Conservation (phyloP, 192 early-diverging fungal genomes). For the Rhizoclosmatium globosum region DNA sequence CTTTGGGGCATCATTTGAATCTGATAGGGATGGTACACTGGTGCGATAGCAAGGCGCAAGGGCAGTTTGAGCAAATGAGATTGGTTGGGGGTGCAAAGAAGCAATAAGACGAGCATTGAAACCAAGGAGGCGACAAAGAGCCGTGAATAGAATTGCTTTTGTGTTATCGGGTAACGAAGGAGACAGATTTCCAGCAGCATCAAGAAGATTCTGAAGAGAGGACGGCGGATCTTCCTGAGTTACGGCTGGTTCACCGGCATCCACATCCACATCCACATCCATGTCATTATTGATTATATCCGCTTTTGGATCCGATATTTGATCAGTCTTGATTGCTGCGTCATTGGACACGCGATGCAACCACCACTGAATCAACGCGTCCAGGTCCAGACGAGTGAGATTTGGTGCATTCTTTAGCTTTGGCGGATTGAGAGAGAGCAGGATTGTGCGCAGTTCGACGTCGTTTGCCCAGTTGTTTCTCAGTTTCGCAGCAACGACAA, state of each 20-base stretch:
- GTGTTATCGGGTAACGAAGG: slow-evolving; percentile 38
- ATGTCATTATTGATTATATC: too few relatives aligned
- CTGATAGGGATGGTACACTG: not conserved
- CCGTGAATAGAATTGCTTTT: slow-evolving; percentile 60
- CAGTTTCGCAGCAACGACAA: slow-evolving; percentile 60
- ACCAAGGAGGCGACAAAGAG: slow-evolving; percentile 54
- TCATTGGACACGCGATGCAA: not conserved
- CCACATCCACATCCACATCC: too few relatives aligned
- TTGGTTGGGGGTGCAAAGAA: slow-evolving; percentile 71
- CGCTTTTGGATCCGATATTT: too few relatives aligned
- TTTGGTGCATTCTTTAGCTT: too few relatives aligned
- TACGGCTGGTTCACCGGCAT: too few relatives aligned
- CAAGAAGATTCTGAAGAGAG: not conserved
- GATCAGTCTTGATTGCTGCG: not conserved
- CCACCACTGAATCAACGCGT: too few relatives aligned
- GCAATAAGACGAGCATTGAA: slow-evolving; percentile 68
- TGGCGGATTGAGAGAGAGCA: too few relatives aligned
- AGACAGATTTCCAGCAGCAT: slow-evolving; percentile 31
- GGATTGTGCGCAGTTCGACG: slow-evolving; percentile 45
- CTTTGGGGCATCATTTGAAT: not conserved
- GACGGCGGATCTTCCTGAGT: not conserved
- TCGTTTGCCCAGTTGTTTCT: slow-evolving; percentile 69
- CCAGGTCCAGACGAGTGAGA: too few relatives aligned
- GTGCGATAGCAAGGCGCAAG: not conserved
- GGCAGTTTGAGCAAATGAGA: slow-evolving; percentile 56